Percentiles rank a stretch among this genome's conserved stretches.
phyloP scores from a whole-genome alignment of 2,329 filamentous ascomycete genomes.

The Colletotrichum echinochloae region DNA sequence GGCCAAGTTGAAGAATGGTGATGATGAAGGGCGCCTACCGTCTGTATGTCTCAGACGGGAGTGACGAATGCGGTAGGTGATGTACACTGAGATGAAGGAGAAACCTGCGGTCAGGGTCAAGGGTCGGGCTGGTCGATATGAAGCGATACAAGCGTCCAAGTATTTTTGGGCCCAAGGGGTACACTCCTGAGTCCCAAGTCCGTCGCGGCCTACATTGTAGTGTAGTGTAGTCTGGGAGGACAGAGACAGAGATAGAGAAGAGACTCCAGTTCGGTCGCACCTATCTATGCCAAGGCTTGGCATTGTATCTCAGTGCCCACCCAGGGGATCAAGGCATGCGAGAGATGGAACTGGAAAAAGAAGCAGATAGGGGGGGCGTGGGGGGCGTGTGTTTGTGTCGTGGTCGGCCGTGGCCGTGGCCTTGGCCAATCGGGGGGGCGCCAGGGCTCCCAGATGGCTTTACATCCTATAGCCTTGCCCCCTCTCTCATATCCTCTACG shows the following conservation, averaged over 20 bases:
- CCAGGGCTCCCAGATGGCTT: too few relatives aligned
- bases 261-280: slow-evolving; percentile 31
- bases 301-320: background rate
- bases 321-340: background rate
- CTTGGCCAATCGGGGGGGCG: slow-evolving; percentile 30
- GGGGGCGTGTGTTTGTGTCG: background rate
- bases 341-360: slow-evolving; percentile 14
- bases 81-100: slow-evolving; percentile 21
- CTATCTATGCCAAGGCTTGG: slow-evolving; percentile 30
- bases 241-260: too few relatives aligned
- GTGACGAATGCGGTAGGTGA: slow-evolving; percentile 18
- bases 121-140: slow-evolving; percentile 24
- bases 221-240: too few relatives aligned
- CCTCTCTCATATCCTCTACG: too few relatives aligned
- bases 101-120: slow-evolving; percentile 28
- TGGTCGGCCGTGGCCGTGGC: too few relatives aligned
- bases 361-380: background rate
- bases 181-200: slow-evolving; percentile 33
- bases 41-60: slow-evolving; percentile 25
- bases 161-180: slow-evolving; percentile 30
- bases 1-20: slow-evolving; percentile 42
- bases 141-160: slow-evolving; percentile 32
- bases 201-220: background rate
- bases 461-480: too few relatives aligned
- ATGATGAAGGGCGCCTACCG: slow-evolving; percentile 23